These are phyloP conservation scores for Juglanconis juglandina DNA, from an alignment of 2,329 filamentous ascomycete genomes.

Conservation along the genomic window DNA sequence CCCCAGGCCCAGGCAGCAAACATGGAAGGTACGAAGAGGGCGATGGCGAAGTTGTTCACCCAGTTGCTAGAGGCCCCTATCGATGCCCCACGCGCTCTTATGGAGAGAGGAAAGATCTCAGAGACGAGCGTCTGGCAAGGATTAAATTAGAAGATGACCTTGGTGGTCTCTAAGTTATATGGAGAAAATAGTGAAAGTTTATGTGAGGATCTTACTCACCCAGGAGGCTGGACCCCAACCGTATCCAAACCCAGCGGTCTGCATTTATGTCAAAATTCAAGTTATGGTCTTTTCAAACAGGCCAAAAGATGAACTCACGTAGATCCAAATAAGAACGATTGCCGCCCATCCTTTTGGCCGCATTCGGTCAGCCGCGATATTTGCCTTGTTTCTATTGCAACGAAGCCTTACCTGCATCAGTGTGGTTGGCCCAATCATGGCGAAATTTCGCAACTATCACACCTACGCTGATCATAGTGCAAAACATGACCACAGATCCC, in stretches of 20 bases:
- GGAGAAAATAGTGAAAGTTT: neutral
- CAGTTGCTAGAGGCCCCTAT: conserved; percentile 42
- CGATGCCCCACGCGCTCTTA: conserved; percentile 37
- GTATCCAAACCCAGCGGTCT: conserved; percentile 14
- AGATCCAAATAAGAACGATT: conserved; percentile 32
- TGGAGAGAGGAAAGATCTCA: conserved; percentile 37
- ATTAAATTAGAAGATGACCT: too few species aligned
- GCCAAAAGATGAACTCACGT: conserved; percentile 17
- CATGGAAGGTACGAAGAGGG: conserved; percentile 43
- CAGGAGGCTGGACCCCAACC: conserved; percentile 21
- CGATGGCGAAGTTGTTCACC: conserved; percentile 46
- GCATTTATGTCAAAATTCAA: neutral
- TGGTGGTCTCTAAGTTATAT: neutral
- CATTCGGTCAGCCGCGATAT: neutral
- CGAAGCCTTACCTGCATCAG: conserved; percentile 21
- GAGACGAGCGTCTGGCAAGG: conserved; percentile 28
- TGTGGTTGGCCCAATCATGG: conserved; percentile 34
- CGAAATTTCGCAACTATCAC: conserved; percentile 38
- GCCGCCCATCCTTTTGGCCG: conserved; percentile 31
- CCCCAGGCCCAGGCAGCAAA: conserved; percentile 41
- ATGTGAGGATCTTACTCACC: conserved; percentile 2
- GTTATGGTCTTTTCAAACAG: neutral
- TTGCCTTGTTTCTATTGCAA: neutral
- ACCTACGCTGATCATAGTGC: conserved; percentile 36
- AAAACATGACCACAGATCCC: conserved; percentile 36